Evolutionary conservation across 305 asterid species (phyloP).

Genomic region (Fraxinus paxiana): DNA sequence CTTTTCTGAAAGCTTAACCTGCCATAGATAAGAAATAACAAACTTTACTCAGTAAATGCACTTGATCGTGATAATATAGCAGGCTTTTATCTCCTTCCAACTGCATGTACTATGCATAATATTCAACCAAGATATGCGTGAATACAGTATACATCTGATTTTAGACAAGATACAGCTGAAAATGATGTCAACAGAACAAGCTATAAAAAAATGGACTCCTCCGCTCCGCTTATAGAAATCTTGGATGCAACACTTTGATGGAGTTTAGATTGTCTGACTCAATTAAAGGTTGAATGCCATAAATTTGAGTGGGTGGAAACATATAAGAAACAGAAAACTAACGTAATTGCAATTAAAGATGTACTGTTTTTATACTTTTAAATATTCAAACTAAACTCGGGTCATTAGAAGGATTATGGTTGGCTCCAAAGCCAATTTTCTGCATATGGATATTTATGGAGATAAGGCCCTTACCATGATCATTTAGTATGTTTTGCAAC

Average conservation of each 20-base stretch:
- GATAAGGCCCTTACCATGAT: background rate
- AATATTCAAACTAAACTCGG: background rate
- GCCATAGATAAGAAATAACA: constrained; percentile 28
- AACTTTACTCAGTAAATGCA: constrained; percentile 25
- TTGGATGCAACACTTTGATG: constrained; percentile 14
- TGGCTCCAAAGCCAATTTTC: background rate
- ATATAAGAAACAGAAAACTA: background rate
- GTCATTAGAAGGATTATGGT: background rate
- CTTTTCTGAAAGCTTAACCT: constrained; percentile 97
- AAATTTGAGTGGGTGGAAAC: background rate
- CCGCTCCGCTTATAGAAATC: constrained; percentile 9
- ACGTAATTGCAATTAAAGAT: background rate
- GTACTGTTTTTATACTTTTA: background rate
- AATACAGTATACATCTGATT: constrained; percentile 12
- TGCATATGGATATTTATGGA: background rate
- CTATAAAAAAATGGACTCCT: constrained; percentile 1
- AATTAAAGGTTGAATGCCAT: background rate
- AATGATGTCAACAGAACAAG: constrained; percentile 10
- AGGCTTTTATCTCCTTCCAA: constrained; percentile 14
- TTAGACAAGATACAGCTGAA: background rate
- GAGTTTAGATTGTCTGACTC: background rate
- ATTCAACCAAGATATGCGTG: background rate
- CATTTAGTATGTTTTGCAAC: background rate
- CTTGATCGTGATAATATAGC: background rate
- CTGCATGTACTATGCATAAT: constrained; percentile 8